phyloP scores from a whole-genome alignment of 768 basidiomycete species.

The Boletellus emodensis region DNA sequence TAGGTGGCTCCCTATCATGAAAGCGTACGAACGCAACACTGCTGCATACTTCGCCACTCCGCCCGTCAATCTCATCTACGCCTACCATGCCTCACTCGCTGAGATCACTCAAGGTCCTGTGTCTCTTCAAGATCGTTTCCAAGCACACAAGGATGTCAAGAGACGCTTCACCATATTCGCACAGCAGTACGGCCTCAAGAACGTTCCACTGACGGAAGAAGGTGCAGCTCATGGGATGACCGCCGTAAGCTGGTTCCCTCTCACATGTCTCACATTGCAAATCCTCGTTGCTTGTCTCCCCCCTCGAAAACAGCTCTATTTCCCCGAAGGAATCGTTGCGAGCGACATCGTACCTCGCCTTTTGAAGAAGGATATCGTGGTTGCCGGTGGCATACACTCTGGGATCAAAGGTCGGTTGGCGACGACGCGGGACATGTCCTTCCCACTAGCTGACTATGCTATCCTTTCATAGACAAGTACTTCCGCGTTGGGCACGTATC shows the following conservation, averaged over 20 bases:
- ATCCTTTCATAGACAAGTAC: constrained; percentile 59
- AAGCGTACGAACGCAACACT: constrained; percentile 77
- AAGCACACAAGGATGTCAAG: constrained; percentile 66
- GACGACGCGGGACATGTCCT: background rate
- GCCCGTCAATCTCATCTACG: constrained; percentile 91
- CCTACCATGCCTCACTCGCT: constrained; percentile 77
- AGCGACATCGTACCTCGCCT: constrained; percentile 76
- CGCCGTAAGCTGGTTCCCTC: constrained; percentile 46
- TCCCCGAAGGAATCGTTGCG: constrained; percentile 75
- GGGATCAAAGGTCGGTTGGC: constrained; percentile 65
- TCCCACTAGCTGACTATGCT: constrained; percentile 5
- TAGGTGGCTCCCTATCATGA: constrained; percentile 93
- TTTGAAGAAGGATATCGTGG: constrained; percentile 65
- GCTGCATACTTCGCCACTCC: constrained; percentile 94
- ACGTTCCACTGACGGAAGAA: constrained; percentile 58
- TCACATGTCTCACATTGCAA: too few species aligned
- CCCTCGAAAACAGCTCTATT: constrained; percentile 58
- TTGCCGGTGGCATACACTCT: constrained; percentile 85
- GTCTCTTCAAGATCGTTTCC: constrained; percentile 76
- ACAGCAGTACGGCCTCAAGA: constrained; percentile 63
- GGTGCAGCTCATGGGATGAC: constrained; percentile 94
- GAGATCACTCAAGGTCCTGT: constrained; percentile 60
- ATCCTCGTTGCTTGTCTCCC: background rate
- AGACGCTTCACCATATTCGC: constrained; percentile 66
- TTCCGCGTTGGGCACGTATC: constrained; percentile 77